Evolutionary conservation across 441 rosid species (phyloP).

Genomic region (Pelargonium cotyledonis): DNA sequence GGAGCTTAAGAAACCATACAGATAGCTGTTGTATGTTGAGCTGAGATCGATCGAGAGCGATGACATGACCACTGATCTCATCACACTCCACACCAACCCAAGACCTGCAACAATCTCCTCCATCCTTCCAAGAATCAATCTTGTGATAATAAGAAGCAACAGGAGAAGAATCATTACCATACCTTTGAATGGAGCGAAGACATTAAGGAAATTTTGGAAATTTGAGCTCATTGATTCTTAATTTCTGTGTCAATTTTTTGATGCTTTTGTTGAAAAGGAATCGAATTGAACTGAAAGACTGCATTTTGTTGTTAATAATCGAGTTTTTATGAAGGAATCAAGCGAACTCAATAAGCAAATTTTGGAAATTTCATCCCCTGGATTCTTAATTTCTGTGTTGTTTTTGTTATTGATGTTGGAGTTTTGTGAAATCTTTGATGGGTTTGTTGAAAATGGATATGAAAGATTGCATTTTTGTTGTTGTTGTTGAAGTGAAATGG

Average conservation of each 20-base stretch:
- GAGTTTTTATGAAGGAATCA: no score
- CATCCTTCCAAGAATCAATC: slow-evolving; percentile 6
- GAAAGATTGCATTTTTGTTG: not conserved
- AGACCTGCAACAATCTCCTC: slow-evolving; percentile 3
- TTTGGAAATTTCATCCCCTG: no score
- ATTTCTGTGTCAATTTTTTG: not conserved
- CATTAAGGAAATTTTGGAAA: no score
- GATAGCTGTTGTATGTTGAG: not conserved
- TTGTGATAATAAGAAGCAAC: not conserved
- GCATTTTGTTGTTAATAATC: not conserved
- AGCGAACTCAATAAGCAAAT: no score
- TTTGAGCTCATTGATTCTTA: no score
- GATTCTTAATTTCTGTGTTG: no score
- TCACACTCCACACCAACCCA: slow-evolving; percentile 14
- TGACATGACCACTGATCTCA: slow-evolving; percentile 8
- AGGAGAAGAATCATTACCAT: not conserved
- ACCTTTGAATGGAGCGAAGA: not conserved
- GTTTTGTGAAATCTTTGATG: not conserved
- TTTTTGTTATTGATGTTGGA: not conserved
- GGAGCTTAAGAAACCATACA: not conserved
- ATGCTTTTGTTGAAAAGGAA: not conserved
- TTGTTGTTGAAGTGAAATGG: not conserved
- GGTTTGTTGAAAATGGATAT: not conserved
- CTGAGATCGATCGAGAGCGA: slow-evolving; percentile 11
- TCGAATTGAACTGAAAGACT: not conserved